Percentiles rank a stretch among this genome's conserved stretches.
phyloP scores from a whole-genome alignment of 1,284 basidiomycete genomes.

The Lentinula novae-zelandiae region DNA sequence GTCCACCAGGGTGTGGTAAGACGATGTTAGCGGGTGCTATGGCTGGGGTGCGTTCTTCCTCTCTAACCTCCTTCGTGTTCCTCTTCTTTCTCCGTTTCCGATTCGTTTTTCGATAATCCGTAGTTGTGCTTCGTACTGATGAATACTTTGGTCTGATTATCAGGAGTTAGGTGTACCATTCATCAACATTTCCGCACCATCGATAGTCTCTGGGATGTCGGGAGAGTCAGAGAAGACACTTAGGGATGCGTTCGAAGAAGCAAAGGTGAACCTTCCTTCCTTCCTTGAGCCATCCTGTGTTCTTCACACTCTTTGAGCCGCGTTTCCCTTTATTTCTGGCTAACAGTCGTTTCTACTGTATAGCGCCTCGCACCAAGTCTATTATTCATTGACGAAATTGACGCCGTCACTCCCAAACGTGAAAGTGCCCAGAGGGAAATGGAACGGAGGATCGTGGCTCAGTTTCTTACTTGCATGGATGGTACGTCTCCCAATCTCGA shows the following conservation, averaged over 20 bases:
- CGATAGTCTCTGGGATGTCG: conserved; percentile 95
- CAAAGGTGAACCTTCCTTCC: conserved; percentile 53
- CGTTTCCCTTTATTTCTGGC: no score
- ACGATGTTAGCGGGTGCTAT: conserved; percentile 90
- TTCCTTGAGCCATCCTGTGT: background rate
- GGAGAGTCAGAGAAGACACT: conserved; percentile 97
- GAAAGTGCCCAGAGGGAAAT: conserved; percentile 98
- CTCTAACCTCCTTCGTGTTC: background rate
- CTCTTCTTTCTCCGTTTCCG: no score
- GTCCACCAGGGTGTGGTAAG: conserved; percentile 97
- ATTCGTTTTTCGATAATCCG: no score
- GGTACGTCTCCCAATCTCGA: conserved; percentile 41
- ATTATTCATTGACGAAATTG: conserved; percentile 96
- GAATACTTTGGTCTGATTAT: conserved; percentile 6
- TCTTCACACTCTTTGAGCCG: background rate
- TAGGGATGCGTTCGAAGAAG: conserved; percentile 95
- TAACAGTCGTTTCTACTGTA: background rate
- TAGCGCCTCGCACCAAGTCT: conserved; percentile 87
- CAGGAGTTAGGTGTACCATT: conserved; percentile 92
- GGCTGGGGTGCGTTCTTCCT: conserved; percentile 70
- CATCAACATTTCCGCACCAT: conserved; percentile 90
- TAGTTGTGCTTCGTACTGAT: no score
- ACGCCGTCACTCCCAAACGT: conserved; percentile 95
- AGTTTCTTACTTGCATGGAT: conserved; percentile 97
- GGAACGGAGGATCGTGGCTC: conserved; percentile 96